Percentiles rank a stretch among this genome's conserved stretches.
These are phyloP conservation scores for Pseudonectria buxi DNA, from an alignment of 2,329 filamentous ascomycete genomes.

Conservation along the genomic window DNA sequence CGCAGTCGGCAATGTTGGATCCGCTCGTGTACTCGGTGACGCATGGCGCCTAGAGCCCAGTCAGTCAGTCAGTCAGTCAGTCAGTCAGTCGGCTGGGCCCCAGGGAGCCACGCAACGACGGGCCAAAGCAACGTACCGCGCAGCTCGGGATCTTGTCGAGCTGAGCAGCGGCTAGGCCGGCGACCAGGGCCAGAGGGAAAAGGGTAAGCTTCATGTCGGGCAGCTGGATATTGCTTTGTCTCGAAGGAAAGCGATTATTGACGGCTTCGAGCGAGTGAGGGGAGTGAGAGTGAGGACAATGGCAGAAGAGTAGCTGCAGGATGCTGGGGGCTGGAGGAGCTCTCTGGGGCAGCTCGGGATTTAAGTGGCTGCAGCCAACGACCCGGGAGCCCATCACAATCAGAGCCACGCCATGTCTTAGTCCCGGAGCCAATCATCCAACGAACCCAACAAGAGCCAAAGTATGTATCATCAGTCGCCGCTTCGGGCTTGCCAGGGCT, in stretches of 20 bases:
- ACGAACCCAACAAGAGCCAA: no score
- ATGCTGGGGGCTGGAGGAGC: not conserved
- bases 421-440: not conserved
- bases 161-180: conserved; percentile 30
- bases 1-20: conserved; percentile 31
- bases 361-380: no score
- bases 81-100: no score
- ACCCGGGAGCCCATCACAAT: not conserved
- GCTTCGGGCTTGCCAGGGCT: no score
- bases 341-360: no score
- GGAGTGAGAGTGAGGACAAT: no score
- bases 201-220: conserved; percentile 29
- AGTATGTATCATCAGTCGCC: no score
- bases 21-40: conserved; percentile 28
- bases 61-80: no score
- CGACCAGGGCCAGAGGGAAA: conserved; percentile 23
- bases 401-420: conserved; percentile 1
- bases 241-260: not conserved
- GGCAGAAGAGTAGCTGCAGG: not conserved
- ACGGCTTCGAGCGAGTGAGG: no score
- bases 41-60: conserved; percentile 27
- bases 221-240: conserved; percentile 6
- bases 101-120: no score
- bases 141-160: conserved; percentile 28
- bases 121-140: conserved; percentile 36